Evolutionary conservation across 495 filamentous ascomycete species (phyloP), one percentile per base, ranked within the genome.

Genomic region (Penicillium lividum): DNA sequence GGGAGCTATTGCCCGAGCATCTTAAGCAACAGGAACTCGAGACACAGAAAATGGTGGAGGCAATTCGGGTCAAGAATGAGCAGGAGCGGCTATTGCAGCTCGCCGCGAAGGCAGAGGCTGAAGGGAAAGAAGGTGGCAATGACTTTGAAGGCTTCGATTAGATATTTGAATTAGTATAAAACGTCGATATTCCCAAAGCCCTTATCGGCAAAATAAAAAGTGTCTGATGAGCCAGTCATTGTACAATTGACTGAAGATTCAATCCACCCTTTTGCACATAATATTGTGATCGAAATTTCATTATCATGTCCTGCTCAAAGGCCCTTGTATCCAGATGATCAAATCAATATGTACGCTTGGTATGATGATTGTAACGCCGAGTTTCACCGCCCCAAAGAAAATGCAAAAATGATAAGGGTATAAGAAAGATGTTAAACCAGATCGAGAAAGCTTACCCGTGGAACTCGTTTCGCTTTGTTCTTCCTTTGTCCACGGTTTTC

Each of bases 11-110:
- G 84, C 88, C 84, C 0, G 84, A 86, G 11, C 86, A 86, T 59
- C 89, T 96, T 73, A 86, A 77, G 68, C 78, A 79, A 54, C 86
- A 90, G 69, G 81, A 86, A 57, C 77, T 67, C 52, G 86, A 93
- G 73, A 82, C 96, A 52, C 79, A 91, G 60, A 75, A 80, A 34
- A 79, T 98, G 81, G 80, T 97, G 40, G 80, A 85, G 58, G 69
- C 86, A 64, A 85, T 97, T 25, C 85, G 86, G 70, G 79, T 73
- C 58, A 73, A 82, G 70, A 81, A 82, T 61, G 79, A 83, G 61
- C 62, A 71, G 38, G 40, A 71, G 53, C 59, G 73, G 51, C 56
- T 59, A 18, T 58, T 59, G 18, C 59, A 59, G 48, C 61, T 51
- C 1, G 65, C 66, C 34, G 60, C 56, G 3, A 13, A 18, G 4